Percentiles rank a stretch among this genome's conserved stretches.
Evolutionary conservation across 1,139 yeast genomes (phyloP).

Genomic region (Candida tetrigidarum): DNA sequence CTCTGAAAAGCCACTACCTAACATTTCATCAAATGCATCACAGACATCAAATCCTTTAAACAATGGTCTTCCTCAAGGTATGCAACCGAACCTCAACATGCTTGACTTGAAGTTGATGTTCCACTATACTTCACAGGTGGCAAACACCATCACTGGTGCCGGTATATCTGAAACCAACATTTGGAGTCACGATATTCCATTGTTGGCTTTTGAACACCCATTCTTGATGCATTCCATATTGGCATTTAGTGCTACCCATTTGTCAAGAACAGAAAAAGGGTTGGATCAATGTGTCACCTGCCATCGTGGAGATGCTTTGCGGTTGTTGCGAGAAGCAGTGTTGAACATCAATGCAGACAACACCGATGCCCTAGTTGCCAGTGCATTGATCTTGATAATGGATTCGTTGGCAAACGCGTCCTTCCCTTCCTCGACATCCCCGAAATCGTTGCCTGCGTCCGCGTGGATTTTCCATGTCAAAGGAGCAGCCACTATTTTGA

Average conservation of each 20-base stretch:
- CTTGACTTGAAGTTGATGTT: conserved; percentile 81
- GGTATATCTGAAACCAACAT: conserved; percentile 87
- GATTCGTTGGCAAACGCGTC: conserved; percentile 95
- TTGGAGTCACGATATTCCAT: conserved; percentile 88
- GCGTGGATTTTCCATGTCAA: conserved; percentile 98
- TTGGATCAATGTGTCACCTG: conserved; percentile 83
- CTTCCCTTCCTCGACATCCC: conserved; percentile 62
- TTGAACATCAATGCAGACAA: conserved; percentile 80
- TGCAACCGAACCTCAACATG: conserved; percentile 56
- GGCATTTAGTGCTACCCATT: conserved; percentile 91
- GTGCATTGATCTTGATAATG: conserved; percentile 86
- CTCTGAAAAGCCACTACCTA: conserved; percentile 23
- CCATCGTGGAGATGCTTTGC: conserved; percentile 86
- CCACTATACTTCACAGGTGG: conserved; percentile 84
- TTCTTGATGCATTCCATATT: conserved; percentile 89
- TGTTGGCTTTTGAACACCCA: conserved; percentile 85
- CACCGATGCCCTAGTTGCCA: conserved; percentile 91
- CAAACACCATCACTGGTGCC: conserved; percentile 87
- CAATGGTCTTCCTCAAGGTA: conserved; percentile 20
- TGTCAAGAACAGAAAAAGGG: conserved; percentile 76
- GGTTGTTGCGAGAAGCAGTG: conserved; percentile 83
- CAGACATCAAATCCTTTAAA: conserved; percentile 12
- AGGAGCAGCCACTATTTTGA: conserved; percentile 93
- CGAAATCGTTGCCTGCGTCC: conserved; percentile 79
- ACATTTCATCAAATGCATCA: conserved; percentile 31